These are phyloP conservation scores for Didymella keratinophila DNA, from an alignment of 2,329 filamentous ascomycete species.

Conservation along the genomic window DNA sequence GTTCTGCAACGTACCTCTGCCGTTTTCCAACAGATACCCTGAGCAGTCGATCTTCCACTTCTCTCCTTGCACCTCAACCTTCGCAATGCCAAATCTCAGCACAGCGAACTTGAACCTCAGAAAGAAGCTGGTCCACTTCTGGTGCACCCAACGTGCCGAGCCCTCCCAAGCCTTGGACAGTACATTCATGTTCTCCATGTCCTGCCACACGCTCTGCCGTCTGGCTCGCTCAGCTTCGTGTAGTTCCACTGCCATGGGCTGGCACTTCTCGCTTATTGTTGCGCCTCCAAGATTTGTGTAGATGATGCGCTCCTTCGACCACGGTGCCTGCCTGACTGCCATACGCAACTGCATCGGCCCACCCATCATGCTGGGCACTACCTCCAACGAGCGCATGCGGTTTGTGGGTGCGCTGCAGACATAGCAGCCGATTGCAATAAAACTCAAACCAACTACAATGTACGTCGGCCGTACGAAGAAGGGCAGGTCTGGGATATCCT, in stretches of 20 bases:
- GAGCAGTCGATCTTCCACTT: slow-evolving; percentile 51
- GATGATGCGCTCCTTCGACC: slow-evolving; percentile 40
- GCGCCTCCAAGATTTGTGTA: slow-evolving; percentile 39
- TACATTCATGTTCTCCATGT: slow-evolving; percentile 38
- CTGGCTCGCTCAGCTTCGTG: slow-evolving; percentile 41
- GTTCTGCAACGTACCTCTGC: slow-evolving; percentile 39
- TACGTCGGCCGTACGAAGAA: slow-evolving; percentile 47
- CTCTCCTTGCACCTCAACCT: slow-evolving; percentile 40
- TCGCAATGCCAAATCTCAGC: slow-evolving; percentile 43
- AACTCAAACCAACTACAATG: slow-evolving; percentile 39
- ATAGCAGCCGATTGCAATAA: slow-evolving; percentile 43
- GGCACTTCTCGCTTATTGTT: slow-evolving; percentile 44
- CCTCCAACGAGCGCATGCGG: slow-evolving; percentile 41
- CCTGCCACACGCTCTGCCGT: slow-evolving; percentile 37
- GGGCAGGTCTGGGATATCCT: slow-evolving; percentile 38
- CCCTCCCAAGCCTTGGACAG: slow-evolving; percentile 37
- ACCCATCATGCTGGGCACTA: slow-evolving; percentile 42
- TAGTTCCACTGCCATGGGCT: slow-evolving; percentile 42
- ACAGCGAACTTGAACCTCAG: slow-evolving; percentile 47
- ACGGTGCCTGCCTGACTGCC: slow-evolving; percentile 35
- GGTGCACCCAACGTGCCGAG: slow-evolving; percentile 42
- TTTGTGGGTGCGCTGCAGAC: slow-evolving; percentile 43
- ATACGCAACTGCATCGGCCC: slow-evolving; percentile 44
- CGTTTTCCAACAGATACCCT: slow-evolving; percentile 44
- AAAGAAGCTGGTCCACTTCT: slow-evolving; percentile 50